Evolutionary conservation across 176 grass and related monocot genomes (phyloP).

Genomic region (Hordeum vulgare): MorexV3_pseudomolecules_assembly NC_058520.1:565677034-565677533

Average conservation of each 20-base stretch:
- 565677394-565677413: background rate
- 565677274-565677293: background rate
- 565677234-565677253: background rate
- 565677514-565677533: background rate
- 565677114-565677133: no score
- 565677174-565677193: no score
- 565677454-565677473: background rate
- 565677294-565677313: background rate
- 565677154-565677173: no score
- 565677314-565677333: background rate
- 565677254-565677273: background rate
- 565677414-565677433: background rate
- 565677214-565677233: no score
- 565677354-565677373: background rate
- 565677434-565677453: background rate
- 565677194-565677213: no score
- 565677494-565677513: background rate
- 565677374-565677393: background rate
- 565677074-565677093: no score
- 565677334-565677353: background rate
- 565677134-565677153: no score
- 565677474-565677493: background rate
- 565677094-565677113: no score
- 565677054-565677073: background rate
- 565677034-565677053: background rate